Conservation (phyloP, 371 early-diverging fungal genomes). For the Mucor saturninus region DNA sequence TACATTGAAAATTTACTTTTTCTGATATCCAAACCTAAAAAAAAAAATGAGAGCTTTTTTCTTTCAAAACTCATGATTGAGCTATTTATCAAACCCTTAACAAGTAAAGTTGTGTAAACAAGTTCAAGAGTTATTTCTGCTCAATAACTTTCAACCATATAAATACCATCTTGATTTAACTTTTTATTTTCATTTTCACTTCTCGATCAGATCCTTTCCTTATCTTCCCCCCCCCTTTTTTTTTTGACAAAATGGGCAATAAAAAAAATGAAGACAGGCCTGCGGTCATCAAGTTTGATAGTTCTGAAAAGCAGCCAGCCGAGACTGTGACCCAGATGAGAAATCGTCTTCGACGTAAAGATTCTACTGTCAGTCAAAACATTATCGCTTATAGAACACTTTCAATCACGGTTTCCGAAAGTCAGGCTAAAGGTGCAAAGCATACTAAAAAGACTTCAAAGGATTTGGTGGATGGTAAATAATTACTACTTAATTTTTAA, state of each 20-base stretch:
- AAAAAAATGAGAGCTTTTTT: constrained; percentile 1
- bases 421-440: constrained; percentile 21
- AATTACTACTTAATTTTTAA: neutral
- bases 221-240: neutral
- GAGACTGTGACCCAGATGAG: constrained; percentile 2
- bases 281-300: neutral
- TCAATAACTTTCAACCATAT: neutral
- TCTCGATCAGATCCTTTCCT: neutral
- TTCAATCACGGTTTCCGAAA: constrained; percentile 43
- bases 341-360: constrained; percentile 11
- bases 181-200: neutral
- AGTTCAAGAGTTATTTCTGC: neutral
- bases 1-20: neutral
- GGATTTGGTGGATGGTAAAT: constrained; percentile 35
- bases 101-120: neutral
- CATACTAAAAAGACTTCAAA: constrained; percentile 19
- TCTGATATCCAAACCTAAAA: too few species aligned
- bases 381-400: constrained; percentile 45
- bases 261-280: neutral
- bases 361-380: constrained; percentile 23
- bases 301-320: neutral
- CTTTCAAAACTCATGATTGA: constrained; percentile 4
- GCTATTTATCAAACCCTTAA: neutral
- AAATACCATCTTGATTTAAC: neutral
- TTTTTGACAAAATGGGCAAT: neutral